A percentile compares a stretch with the other conserved stretches of the same genome.
phyloP scores from a whole-genome alignment of 176 grass and related monocot species.

The Avena atlantica region DNA sequence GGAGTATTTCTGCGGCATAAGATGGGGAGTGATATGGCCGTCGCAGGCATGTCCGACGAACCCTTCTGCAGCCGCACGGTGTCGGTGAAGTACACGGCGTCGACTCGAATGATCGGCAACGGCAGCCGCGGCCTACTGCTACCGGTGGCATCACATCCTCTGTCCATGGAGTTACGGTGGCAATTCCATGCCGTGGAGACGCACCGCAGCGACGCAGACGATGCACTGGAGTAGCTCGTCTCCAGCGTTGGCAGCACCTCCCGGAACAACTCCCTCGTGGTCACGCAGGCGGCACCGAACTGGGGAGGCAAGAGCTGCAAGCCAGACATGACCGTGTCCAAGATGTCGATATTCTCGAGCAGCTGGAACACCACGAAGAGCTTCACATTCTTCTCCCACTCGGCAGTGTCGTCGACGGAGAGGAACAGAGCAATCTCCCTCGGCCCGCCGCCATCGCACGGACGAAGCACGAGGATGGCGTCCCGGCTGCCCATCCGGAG shows the following conservation, averaged over 20 bases:
- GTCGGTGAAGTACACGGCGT: not conserved
- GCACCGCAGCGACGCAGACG: not conserved
- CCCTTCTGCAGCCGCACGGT: not conserved
- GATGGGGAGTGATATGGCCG: not conserved
- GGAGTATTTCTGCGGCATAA: not conserved
- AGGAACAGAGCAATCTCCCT: not conserved
- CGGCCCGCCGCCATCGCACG: not conserved
- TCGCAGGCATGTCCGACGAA: not conserved
- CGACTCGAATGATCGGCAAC: not conserved
- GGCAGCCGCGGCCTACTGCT: not conserved
- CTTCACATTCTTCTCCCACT: slow-evolving; percentile 4
- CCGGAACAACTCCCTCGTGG: not conserved
- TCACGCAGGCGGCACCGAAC: not conserved
- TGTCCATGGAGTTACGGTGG: not conserved
- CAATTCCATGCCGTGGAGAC: not conserved
- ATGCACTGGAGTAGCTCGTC: not conserved
- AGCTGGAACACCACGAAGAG: not conserved
- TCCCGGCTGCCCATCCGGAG: not conserved
- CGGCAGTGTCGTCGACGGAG: not conserved
- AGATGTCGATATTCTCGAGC: not conserved
- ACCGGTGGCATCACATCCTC: too few relatives aligned
- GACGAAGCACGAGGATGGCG: not conserved
- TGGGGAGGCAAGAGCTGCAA: slow-evolving; percentile 34
- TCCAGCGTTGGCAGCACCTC: not conserved
- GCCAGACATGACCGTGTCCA: not conserved